phyloP scores from a whole-genome alignment of 2,329 filamentous ascomycete genomes.

The Emmonsiellopsis sp. region DNA sequence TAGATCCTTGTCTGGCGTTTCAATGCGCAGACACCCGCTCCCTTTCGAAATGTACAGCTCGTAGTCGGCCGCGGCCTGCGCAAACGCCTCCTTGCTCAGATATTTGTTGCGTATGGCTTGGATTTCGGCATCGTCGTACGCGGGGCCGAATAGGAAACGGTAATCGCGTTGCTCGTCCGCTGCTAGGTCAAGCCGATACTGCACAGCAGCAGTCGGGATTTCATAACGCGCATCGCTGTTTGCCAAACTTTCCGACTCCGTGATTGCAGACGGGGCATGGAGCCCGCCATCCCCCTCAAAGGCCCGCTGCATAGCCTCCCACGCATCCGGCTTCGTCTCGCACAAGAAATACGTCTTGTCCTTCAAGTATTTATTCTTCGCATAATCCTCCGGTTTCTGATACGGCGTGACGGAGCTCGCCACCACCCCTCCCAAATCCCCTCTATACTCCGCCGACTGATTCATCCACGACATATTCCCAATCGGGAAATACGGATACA shows the following conservation, averaged over 20 bases:
- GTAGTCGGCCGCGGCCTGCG: conserved; percentile 38
- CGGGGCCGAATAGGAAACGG: conserved; percentile 48
- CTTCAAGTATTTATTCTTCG: conserved; percentile 48
- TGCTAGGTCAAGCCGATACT: conserved; percentile 39
- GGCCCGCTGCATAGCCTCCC: conserved; percentile 43
- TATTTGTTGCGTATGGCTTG: conserved; percentile 37
- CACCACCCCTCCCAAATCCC: conserved; percentile 41
- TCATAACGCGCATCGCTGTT: conserved; percentile 46
- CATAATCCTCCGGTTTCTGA: conserved; percentile 48
- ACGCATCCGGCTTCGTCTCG: conserved; percentile 42
- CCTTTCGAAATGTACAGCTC: conserved; percentile 43
- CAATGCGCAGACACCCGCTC: conserved; percentile 42
- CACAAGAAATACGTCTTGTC: conserved; percentile 51
- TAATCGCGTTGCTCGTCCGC: conserved; percentile 36
- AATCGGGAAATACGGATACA: conserved; percentile 49
- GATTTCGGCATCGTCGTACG: conserved; percentile 44
- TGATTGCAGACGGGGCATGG: conserved; percentile 40
- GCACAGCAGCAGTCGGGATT: conserved; percentile 45
- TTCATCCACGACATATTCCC: conserved; percentile 58
- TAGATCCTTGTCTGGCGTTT: conserved; percentile 45
- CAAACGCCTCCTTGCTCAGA: conserved; percentile 41
- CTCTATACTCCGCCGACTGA: conserved; percentile 45
- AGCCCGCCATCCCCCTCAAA: conserved; percentile 50
- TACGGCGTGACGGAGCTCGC: conserved; percentile 47
- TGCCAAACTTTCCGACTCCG: conserved; percentile 27